Percentiles rank a stretch among this genome's conserved stretches.
Conservation (phyloP, 2,329 filamentous ascomycete genomes). For the Penicillium sp. region DNA sequence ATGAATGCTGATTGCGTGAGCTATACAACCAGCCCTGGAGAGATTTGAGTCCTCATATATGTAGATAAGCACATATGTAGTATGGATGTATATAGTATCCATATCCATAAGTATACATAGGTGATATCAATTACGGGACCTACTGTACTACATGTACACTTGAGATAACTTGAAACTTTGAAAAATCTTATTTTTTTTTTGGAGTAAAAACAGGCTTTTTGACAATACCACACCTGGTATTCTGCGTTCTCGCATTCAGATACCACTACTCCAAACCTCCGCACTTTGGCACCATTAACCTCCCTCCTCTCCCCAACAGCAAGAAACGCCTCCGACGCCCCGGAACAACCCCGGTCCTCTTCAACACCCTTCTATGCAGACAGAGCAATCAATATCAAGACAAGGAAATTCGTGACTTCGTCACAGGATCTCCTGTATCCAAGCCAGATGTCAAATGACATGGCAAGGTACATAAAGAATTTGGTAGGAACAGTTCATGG, state of each 20-base stretch:
- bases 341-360: neutral
- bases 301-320: neutral
- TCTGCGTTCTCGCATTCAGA: conserved; percentile 1
- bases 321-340: neutral
- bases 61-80: no score
- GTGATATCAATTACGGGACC: no score
- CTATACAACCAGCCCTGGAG: no score
- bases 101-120: no score
- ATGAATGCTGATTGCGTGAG: no score
- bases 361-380: conserved; percentile 15
- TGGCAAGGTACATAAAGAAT: conserved; percentile 10
- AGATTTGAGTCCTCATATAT: no score
- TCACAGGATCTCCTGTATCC: conserved; percentile 16
- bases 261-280: neutral
- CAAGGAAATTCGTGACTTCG: conserved; percentile 26
- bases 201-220: conserved; percentile 25
- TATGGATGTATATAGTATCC: no score
- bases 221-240: conserved; percentile 11
- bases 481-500: neutral
- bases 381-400: conserved; percentile 12
- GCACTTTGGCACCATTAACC: neutral
- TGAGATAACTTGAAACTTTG: conserved; percentile 16
- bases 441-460: conserved; percentile 8
- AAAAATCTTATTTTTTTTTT: conserved; percentile 27
- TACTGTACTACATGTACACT: no score